Evolutionary conservation across 495 filamentous ascomycete species (phyloP), one percentile per base, ranked within the genome.

Genomic region (Rhypophila decipiens): DNA sequence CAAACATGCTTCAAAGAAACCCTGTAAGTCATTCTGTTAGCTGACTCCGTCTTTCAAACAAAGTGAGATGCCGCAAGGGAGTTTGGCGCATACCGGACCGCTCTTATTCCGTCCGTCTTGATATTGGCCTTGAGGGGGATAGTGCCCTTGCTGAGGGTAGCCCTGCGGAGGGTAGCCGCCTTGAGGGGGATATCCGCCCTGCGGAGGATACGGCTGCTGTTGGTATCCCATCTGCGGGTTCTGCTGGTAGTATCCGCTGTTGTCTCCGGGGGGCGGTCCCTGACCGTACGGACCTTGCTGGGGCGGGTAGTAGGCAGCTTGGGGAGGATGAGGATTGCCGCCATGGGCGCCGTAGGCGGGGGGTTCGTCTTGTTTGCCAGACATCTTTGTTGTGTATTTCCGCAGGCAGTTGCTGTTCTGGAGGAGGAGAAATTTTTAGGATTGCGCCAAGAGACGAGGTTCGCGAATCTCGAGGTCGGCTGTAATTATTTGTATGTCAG

Each of bases 201-300:
- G 42, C 13, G 56, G 52, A 29, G 34, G 37, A 21, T 42, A 47
- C 24, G 52, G 60, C 36, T 63, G 67, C 39, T 58, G 61, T 42
- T 63, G 58, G 58, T 72, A 72, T 42, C 64, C 64, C 71, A 74
- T 74, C 49, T 59, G 59, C 33, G 63, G 67, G 15, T 53, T 51
- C 7, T 55, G 56, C 46, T 62, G 58, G 59, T 73, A 72, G 52
- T 70, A 63, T 33, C 38, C 55, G 5, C 15, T 5, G 38, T 23
- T 21, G 13, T 40, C 19, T 5, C 46, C 51, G 12, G 41, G 41
- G 13, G 41, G 41, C 8, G 39, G 4, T 17, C 39, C 19, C 4
- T 18, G 5, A 11, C 35, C 35, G 35, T 15, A 5, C 10, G 8
- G 15, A 24, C 20, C 17, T 22, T 44, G 42, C 20, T 44, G 42